Base-by-base conservation (phyloP, 106 monocot genomes). In the Acorus calamus region DNA sequence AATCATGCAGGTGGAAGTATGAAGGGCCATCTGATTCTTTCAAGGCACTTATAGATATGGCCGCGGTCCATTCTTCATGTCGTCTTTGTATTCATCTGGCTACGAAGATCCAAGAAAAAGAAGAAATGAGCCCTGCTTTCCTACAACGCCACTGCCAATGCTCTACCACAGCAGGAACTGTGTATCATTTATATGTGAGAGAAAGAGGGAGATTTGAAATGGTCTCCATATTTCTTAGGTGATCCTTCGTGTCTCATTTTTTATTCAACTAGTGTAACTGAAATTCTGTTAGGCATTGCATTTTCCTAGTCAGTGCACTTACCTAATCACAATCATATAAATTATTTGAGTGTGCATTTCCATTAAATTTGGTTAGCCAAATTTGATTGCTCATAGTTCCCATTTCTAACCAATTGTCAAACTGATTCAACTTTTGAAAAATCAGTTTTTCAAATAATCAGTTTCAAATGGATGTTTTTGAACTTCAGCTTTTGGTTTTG, bases 1-100 rank as follows among this genome's bases (percentile, higher is more conserved):
- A 28, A n/a, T 55, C 43, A 12, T 69, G 44, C 53, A 92, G 92
- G 59, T 88, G 92, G 92, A 92, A 92, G 65, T 79, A 82, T 63
- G 88, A 88, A 8, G 92, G 92, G 58, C 92, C 88, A 61, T 82
- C 84, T 49, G 82, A 88, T 73, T 85, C 92, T 50, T 92, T 92
- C 69, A 88, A 88, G 71, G 92, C 92, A 49, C 85, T 88, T 43
- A 48, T 92, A 13, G 92, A 92, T 77, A 85, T 92, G 92, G 84
- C 92, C 56, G 82, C 82, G 28, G 88, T 92, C 44, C 92, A 92
- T 65, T 88, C 92, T 41, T 92, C 88, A 66, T 92, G 92, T 44
- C 81, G 92, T 5, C 88, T 92, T 44, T 92, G 92, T 75, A 82
- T 92, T 63, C 81, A 88, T 69, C 58, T 92, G 50, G 92, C 92